Evolutionary conservation across 345 rosid genomes (phyloP).

Genomic region (Luvunga scandens): DNA sequence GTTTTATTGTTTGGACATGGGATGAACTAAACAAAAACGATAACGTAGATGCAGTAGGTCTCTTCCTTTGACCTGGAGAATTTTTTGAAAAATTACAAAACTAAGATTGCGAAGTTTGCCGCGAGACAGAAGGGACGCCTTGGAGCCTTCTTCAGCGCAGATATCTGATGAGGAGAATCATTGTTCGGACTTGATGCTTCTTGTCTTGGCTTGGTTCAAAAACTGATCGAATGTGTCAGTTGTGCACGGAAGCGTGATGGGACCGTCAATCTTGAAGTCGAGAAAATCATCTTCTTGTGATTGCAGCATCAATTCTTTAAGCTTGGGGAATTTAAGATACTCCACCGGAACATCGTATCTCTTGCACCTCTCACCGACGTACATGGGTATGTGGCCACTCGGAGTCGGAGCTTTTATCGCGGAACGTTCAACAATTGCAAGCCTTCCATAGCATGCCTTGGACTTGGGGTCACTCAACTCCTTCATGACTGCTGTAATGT

Average conservation of each 20-base stretch:
- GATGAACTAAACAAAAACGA: too few species aligned
- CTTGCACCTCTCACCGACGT: slow-evolving; percentile 4
- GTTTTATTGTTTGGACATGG: too few species aligned
- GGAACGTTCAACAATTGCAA: neutral
- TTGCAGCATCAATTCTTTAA: neutral
- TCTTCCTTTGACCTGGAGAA: too few species aligned
- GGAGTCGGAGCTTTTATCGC: neutral
- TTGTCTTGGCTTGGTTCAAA: neutral
- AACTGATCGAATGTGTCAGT: neutral
- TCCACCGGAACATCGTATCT: slow-evolving; percentile 2
- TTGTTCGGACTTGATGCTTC: neutral
- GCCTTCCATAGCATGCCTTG: neutral
- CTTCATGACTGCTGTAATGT: neutral
- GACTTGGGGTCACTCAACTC: neutral
- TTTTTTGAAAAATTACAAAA: too few species aligned
- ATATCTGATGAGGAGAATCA: too few species aligned
- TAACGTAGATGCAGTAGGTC: too few species aligned
- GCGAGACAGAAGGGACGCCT: too few species aligned
- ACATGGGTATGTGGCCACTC: neutral
- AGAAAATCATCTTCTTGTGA: neutral
- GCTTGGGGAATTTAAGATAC: neutral
- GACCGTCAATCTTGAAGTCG: neutral
- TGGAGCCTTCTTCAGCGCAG: too few species aligned
- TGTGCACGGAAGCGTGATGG: neutral
- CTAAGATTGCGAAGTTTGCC: too few species aligned